These are phyloP conservation scores for Halenospora varia DNA, from an alignment of 495 filamentous ascomycete genomes.

Conservation along the genomic window DNA sequence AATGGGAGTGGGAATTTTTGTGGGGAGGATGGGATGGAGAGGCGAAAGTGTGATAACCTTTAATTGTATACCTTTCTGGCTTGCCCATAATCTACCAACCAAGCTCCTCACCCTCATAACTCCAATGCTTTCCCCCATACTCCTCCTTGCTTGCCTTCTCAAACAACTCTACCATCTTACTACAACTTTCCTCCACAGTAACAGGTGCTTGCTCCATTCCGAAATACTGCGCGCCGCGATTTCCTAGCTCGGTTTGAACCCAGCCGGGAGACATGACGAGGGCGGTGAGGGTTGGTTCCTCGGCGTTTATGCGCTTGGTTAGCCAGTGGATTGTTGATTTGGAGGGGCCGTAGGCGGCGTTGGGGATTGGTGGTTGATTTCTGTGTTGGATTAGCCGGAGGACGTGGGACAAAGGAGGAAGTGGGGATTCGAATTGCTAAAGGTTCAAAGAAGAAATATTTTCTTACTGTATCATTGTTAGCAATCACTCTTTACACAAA, in stretches of 20 bases:
- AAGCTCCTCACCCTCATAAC: slow-evolving; percentile 16
- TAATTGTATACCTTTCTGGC: no score
- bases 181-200: slow-evolving; percentile 31
- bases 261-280: slow-evolving; percentile 35
- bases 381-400: neutral
- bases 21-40: no score
- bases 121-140: slow-evolving; percentile 34
- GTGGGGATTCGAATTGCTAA: neutral
- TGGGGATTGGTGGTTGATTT: slow-evolving; percentile 25
- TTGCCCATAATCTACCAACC: neutral
- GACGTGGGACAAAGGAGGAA: neutral
- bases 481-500: neutral
- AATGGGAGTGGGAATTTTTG: no score
- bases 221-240: slow-evolving; percentile 31
- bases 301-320: slow-evolving; percentile 31
- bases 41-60: no score
- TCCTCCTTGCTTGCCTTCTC: slow-evolving; percentile 33
- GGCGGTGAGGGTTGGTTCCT: slow-evolving; percentile 34
- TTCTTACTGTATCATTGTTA: neutral
- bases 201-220: slow-evolving; percentile 33
- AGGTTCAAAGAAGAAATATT: no score
- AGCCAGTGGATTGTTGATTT: slow-evolving; percentile 40
- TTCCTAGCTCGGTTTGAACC: slow-evolving; percentile 43
- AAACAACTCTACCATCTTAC: slow-evolving; percentile 35
- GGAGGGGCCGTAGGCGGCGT: slow-evolving; percentile 34